Evolutionary conservation across 2,329 filamentous ascomycete genomes (phyloP).

Genomic region (Pseudocercospora ulei): DNA sequence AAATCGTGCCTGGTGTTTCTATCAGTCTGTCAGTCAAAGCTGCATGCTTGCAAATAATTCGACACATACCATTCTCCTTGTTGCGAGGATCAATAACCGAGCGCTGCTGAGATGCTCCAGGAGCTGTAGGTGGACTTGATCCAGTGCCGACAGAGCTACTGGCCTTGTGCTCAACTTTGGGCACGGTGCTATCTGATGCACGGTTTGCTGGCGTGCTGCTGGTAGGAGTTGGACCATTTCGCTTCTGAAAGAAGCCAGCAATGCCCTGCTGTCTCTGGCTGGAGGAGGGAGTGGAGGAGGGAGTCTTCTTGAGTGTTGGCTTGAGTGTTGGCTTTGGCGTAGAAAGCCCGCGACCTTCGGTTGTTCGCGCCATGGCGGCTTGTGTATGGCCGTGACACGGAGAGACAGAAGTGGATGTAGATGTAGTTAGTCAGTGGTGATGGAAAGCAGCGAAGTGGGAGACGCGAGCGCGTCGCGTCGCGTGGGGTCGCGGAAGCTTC

Average conservation of each 20-base stretch:
- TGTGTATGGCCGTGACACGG: background rate
- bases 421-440: constrained; percentile 10
- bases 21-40: constrained; percentile 38
- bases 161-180: constrained; percentile 13
- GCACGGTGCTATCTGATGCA: constrained; percentile 22
- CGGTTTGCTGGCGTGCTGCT: constrained; percentile 37
- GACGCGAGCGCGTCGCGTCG: too few species aligned
- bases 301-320: constrained; percentile 38
- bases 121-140: constrained; percentile 20
- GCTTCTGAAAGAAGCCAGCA: constrained; percentile 66
- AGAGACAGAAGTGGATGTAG: background rate
- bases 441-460: constrained; percentile 19
- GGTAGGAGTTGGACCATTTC: constrained; percentile 33
- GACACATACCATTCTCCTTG: constrained; percentile 43
- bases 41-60: background rate
- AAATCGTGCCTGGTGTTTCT: constrained; percentile 41
- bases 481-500: too few species aligned
- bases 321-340: constrained; percentile 16
- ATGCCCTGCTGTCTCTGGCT: constrained; percentile 55
- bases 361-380: constrained; percentile 15
- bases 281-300: constrained; percentile 34
- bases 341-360: constrained; percentile 8
- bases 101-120: constrained; percentile 42
- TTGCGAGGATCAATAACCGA: constrained; percentile 43
- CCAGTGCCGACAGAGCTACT: constrained; percentile 15